Base-by-base conservation (phyloP, 108 stramenopile genomes). In the Bacterosira constricta region DNA sequence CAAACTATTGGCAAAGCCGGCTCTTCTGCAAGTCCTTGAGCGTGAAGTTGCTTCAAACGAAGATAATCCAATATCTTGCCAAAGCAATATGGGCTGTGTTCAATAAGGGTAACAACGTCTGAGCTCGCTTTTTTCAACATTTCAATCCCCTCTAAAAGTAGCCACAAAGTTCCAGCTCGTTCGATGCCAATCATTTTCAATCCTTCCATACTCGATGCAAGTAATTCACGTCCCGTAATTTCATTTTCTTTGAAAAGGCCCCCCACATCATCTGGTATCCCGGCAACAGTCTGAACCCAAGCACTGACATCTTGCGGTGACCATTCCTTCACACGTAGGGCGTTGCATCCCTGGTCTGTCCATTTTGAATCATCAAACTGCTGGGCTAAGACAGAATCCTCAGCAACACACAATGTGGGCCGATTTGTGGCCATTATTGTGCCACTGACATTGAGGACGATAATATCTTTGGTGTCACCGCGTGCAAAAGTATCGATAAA, bases 31-130 rank as follows among this genome's bases (percentile, higher is more conserved):
- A 77, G 69, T 18, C 46, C 60, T 4, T 50, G 35, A 1, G 23
- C 38, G 26, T 54, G 20, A 53, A 41, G 9, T 4, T n/a, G 21
- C 38, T 62, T 71, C 60, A 61, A 18, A 23, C 69, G 69, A 30
- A 79, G 79, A 49, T 54, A 71, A 47, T 79, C 78, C 27, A 79
- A 36, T 23, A 79, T 71, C 35, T 67, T 71, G 13, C 59, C 76
- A 69, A 77, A 77, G 61, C 76, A 66, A 57, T 80, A 80, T 25
- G 79, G 79, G 27, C 66, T 61, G 41, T 73, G 72, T 10, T 80
- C 79, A 41, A 80, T 73, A n/a, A 80, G 51, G 6, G 79, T 67
- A 11, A 65, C 64, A 3, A 17, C 7, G 17, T 71, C 51, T 20
- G 37, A 26, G 41, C 61, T 27, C 2, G 54, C 32, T 10, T 55